These are phyloP conservation scores for Onygena corvina DNA, from an alignment of 2,329 filamentous ascomycete genomes.

Conservation along the genomic window DNA sequence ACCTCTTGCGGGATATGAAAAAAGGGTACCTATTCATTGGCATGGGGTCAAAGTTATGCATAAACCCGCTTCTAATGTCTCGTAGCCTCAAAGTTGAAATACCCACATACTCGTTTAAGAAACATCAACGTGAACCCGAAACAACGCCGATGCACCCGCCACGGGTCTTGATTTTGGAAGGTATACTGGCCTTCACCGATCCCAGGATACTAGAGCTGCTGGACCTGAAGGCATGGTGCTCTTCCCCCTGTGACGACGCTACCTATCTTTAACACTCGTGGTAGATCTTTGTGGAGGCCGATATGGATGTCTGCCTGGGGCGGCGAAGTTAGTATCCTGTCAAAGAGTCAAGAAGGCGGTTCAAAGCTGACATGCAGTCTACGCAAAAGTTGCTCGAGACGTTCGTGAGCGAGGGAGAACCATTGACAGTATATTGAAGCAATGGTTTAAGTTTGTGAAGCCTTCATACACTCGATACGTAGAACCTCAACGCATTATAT, in stretches of 20 bases:
- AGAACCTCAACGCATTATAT: constrained; percentile 77
- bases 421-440: constrained; percentile 91
- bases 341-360: neutral
- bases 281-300: constrained; percentile 88
- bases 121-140: constrained; percentile 66
- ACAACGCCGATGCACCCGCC: constrained; percentile 91
- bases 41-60: neutral
- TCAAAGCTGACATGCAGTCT: neutral
- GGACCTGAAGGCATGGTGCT: constrained; percentile 64
- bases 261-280: constrained; percentile 13
- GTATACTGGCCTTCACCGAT: constrained; percentile 90
- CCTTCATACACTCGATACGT: constrained; percentile 93
- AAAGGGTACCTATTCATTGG: constrained; percentile 55
- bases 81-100: constrained; percentile 54
- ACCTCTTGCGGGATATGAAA: constrained; percentile 72
- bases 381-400: constrained; percentile 59
- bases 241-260: neutral
- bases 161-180: constrained; percentile 87
- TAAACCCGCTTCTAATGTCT: neutral
- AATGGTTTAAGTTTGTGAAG: constrained; percentile 95
- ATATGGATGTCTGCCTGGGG: constrained; percentile 85
- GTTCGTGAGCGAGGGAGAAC: constrained; percentile 80
- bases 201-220: constrained; percentile 70
- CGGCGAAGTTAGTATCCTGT: constrained; percentile 54
- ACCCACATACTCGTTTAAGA: constrained; percentile 86